Conservation (phyloP, 2,329 filamentous ascomycete genomes). For the Ceratocystis ficicola region DNA sequence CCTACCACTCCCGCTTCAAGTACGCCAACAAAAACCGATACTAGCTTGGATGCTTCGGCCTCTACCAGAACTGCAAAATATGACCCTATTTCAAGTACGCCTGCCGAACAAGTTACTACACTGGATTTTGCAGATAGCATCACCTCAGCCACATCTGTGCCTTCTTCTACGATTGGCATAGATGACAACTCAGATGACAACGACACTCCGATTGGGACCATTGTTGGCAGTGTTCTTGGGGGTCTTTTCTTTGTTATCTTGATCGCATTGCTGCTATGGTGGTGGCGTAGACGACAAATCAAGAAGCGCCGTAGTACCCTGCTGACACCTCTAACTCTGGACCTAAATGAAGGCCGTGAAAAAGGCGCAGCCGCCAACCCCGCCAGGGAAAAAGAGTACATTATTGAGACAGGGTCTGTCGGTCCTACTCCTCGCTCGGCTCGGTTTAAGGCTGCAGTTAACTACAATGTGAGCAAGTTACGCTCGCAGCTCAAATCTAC, state of each 20-base stretch:
- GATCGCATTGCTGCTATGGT: conserved; percentile 40
- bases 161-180: not conserved
- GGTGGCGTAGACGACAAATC: conserved; percentile 35
- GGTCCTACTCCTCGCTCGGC: conserved; percentile 37
- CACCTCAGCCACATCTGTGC: not conserved
- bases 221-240: conserved; percentile 42
- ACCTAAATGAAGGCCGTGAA: conserved; percentile 24
- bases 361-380: conserved; percentile 23
- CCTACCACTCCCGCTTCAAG: not conserved
- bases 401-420: conserved; percentile 37
- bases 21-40: not conserved
- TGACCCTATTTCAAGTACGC: conserved; percentile 2
- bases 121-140: conserved; percentile 12
- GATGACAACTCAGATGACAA: conserved; percentile 23
- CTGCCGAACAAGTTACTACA: conserved; percentile 12
- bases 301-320: conserved; percentile 38
- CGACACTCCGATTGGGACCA: conserved; percentile 31
- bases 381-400: conserved; percentile 29
- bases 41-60: not conserved
- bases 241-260: conserved; percentile 37
- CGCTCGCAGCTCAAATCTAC: conserved; percentile 14
- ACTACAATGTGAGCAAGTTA: conserved; percentile 25
- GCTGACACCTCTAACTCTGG: conserved; percentile 37
- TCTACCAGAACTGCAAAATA: not conserved
- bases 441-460: conserved; percentile 33